phyloP scores from a whole-genome alignment of 768 basidiomycete genomes.

The Tubosaeta brunneosetosa region DNA sequence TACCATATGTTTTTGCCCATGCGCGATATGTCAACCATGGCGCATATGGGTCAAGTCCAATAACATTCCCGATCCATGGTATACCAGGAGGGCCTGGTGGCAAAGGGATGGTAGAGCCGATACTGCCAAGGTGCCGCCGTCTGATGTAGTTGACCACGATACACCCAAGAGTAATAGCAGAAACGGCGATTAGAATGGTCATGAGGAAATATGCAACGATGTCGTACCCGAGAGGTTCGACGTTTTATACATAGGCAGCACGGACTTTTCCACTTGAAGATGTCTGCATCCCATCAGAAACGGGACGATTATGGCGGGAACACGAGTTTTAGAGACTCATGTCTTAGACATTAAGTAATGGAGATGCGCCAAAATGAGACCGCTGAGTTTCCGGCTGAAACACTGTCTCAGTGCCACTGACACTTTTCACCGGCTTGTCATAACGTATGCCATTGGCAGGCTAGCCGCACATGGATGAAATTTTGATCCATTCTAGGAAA shows the following conservation, averaged over 20 bases:
- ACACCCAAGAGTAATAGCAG: not conserved
- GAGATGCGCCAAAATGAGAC: not conserved
- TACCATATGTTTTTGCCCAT: slow-evolving; percentile 7
- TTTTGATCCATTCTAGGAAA: not conserved
- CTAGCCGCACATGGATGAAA: not conserved
- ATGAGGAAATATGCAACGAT: not conserved
- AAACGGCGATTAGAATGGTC: not conserved
- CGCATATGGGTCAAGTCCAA: not conserved
- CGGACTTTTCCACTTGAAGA: not conserved
- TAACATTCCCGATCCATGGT: not conserved
- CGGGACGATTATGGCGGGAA: not conserved
- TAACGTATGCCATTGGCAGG: no score
- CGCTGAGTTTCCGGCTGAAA: not conserved
- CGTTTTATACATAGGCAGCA: not conserved
- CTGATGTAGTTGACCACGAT: not conserved
- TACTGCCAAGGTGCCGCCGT: not conserved
- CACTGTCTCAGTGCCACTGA: not conserved
- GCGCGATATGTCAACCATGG: slow-evolving; percentile 1
- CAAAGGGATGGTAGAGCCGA: not conserved
- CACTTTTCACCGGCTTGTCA: not conserved
- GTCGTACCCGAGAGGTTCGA: not conserved
- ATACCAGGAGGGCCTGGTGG: slow-evolving; percentile 1
- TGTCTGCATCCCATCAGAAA: not conserved
- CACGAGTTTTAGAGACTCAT: not conserved
- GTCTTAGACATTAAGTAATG: not conserved